These are phyloP conservation scores for Gaultheria prostrata DNA, from an alignment of 148 eudicot genomes.

Conservation along the genomic window DNA sequence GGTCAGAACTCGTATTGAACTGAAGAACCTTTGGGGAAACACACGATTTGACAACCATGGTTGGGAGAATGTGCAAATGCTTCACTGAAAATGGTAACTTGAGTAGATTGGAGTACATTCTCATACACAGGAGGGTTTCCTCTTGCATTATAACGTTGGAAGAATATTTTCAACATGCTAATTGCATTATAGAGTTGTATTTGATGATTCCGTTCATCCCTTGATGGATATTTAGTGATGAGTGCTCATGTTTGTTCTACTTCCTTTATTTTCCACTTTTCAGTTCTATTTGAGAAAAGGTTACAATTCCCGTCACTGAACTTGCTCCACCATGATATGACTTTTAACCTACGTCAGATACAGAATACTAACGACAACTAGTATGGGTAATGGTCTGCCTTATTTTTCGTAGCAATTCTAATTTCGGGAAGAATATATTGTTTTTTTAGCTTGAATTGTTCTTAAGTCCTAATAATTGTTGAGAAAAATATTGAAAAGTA, in stretches of 20 bases:
- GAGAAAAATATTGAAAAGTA: neutral
- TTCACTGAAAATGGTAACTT: conserved; percentile 8
- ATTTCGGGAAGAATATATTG: neutral
- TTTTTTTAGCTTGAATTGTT: neutral
- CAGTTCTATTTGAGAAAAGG: no score
- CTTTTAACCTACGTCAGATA: neutral
- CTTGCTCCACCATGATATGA: neutral
- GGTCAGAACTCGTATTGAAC: no score
- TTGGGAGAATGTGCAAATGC: neutral
- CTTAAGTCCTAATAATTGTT: neutral
- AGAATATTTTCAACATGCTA: conserved; percentile 5
- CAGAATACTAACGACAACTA: neutral
- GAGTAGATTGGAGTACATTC: neutral
- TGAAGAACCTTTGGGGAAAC: no score
- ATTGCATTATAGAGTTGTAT: neutral
- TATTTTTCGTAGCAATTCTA: neutral
- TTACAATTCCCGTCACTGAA: neutral
- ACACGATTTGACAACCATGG: neutral
- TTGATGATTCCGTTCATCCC: neutral
- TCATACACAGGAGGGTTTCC: neutral
- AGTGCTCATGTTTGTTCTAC: neutral
- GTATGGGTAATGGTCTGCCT: neutral
- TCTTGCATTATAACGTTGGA: neutral
- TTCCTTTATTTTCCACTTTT: neutral
- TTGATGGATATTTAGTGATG: neutral